Evolutionary conservation across 495 filamentous ascomycete species (phyloP), one percentile per base, ranked within the genome.

Genomic region (Hypoxylon intermedium): DNA sequence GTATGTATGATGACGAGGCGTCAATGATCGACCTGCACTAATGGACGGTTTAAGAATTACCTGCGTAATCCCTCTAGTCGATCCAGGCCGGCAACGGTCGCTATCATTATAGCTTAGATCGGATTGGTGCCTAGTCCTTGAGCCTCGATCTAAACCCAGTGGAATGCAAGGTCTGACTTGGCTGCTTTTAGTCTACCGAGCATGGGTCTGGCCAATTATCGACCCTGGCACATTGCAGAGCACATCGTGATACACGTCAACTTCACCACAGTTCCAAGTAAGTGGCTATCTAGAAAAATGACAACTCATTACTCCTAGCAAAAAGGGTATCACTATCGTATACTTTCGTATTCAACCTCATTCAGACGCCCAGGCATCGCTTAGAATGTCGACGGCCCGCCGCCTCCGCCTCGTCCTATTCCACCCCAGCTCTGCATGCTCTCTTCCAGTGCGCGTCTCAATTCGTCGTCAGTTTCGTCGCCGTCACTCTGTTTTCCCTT

Each of bases 391-490:
- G 68, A 71, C 16, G 68, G 68, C 0, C 68, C 68, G 12, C 66
- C 68, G 1, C 56, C 50, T 1, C 62, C 58, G 0, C 65, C 62
- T 4, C 34, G 42, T 19, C 43, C 37, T 4, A 38, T 15, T 6
- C 31, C 43, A 12, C 41, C 34, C 1, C 52, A 49, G 7, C 60
- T 60, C 56, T 43, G 76, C 72, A 82, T 54, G 49, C 82, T 82
- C 65, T 79, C 78, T 53, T 77, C 75, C 53, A 82, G 56, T 23
- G 74, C 82, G 19, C 68, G 68, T 48, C 58, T 74, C 53, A 83
- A 62, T 31, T 79, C 78, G 31, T 70, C 70, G n/a, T 40, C 56
- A 23, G 58, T 65, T 5, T 47, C 68, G 19, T 45, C 46, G 5
- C 9, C 16, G 7, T 47, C 58, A 6, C 49, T 57, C 16, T 56